Evolutionary conservation across 2,329 filamentous ascomycete genomes (phyloP).

Genomic region (Fusarium setosum): DNA sequence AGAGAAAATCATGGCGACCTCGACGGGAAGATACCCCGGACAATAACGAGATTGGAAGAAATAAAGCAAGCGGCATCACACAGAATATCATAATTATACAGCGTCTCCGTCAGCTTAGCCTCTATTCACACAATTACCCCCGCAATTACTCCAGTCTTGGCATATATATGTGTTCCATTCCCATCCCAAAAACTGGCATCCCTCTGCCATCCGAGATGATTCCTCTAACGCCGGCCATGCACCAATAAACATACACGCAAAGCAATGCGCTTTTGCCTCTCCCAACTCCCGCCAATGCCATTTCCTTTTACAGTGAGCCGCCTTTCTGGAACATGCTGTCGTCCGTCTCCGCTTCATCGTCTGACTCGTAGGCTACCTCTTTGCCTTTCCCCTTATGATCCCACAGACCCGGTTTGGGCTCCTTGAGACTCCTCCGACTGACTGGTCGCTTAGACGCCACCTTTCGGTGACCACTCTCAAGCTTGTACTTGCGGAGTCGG

Average conservation of each 20-base stretch:
- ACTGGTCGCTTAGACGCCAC: slow-evolving; percentile 47
- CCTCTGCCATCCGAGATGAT: slow-evolving; percentile 13
- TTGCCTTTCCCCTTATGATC: slow-evolving; percentile 62
- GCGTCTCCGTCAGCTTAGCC: slow-evolving; percentile 21
- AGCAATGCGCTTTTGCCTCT: slow-evolving; percentile 14
- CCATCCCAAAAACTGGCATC: background rate
- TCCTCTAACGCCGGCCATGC: slow-evolving; percentile 36
- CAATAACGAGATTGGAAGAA: background rate
- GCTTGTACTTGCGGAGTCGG: slow-evolving; percentile 40
- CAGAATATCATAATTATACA: slow-evolving; percentile 25
- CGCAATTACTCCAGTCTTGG: slow-evolving; percentile 33
- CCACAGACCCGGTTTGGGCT: slow-evolving; percentile 48
- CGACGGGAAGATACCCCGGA: background rate
- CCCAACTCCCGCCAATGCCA: slow-evolving; percentile 25
- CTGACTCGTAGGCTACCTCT: slow-evolving; percentile 52
- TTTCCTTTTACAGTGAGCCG: slow-evolving; percentile 54
- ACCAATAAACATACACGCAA: slow-evolving; percentile 22
- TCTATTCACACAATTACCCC: slow-evolving; percentile 28
- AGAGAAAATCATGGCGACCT: background rate
- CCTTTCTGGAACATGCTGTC: slow-evolving; percentile 48
- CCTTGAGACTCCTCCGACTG: slow-evolving; percentile 57
- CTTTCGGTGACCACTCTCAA: slow-evolving; percentile 40
- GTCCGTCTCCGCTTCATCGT: slow-evolving; percentile 48
- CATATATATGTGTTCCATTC: slow-evolving; percentile 5
- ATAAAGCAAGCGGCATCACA: background rate